Evolutionary conservation across 2,329 filamentous ascomycete species (phyloP).

Genomic region (Herpotrichia juniperi): DNA sequence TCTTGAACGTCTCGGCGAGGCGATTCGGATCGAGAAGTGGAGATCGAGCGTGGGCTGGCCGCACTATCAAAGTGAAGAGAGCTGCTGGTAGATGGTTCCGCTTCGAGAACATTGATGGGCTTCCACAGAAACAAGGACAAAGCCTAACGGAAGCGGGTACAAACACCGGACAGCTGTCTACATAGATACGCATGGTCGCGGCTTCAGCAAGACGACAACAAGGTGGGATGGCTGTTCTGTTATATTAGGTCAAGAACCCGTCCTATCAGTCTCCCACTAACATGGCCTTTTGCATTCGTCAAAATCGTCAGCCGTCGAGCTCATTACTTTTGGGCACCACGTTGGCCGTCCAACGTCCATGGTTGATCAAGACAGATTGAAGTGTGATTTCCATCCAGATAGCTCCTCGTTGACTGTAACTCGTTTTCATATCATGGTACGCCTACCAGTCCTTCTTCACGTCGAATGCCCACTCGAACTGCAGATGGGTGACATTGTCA

Average conservation of each 20-base stretch:
- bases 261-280: neutral
- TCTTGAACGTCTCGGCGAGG: constrained; percentile 55
- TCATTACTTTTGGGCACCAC: constrained; percentile 1
- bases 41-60: constrained; percentile 54
- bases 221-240: neutral
- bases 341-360: neutral
- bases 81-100: constrained; percentile 54
- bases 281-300: neutral
- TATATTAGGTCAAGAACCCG: neutral
- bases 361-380: neutral
- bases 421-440: constrained; percentile 1
- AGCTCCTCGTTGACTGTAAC: neutral
- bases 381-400: neutral
- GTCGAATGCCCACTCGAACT: constrained; percentile 96
- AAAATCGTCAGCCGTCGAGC: constrained; percentile 1
- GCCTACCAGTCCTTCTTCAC: constrained; percentile 93
- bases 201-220: neutral
- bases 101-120: constrained; percentile 22
- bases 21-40: constrained; percentile 39
- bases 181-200: neutral
- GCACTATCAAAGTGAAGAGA: constrained; percentile 51
- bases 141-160: too few species aligned
- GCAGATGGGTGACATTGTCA: constrained; percentile 86
- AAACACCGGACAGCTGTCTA: neutral
- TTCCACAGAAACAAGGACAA: neutral